These are phyloP conservation scores for Leucoagaricus sp. DNA, from an alignment of 1,284 basidiomycete genomes.

Conservation along the genomic window DNA sequence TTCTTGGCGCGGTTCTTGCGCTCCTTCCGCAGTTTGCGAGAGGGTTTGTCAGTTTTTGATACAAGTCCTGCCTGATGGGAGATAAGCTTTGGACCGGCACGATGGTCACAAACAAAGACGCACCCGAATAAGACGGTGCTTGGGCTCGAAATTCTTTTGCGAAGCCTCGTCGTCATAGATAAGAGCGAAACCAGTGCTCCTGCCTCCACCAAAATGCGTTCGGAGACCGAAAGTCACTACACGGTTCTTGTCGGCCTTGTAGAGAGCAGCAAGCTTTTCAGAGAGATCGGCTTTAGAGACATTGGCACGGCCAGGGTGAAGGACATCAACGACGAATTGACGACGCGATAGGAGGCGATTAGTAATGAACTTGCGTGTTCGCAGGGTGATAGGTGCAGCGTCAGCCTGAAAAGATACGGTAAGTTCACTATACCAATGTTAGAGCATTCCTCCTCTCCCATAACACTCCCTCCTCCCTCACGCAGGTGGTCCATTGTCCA, in stretches of 20 bases:
- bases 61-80: conserved; percentile 74
- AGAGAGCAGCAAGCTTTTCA: conserved; percentile 86
- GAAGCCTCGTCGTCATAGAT: conserved; percentile 97
- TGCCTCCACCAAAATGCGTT: conserved; percentile 98
- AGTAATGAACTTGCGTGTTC: conserved; percentile 99
- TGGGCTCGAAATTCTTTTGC: conserved; percentile 97
- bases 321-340: conserved; percentile 92
- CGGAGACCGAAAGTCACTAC: conserved; percentile 82
- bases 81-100: conserved; percentile 14
- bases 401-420: conserved; percentile 57
- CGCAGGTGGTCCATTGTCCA: background rate
- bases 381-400: conserved; percentile 91
- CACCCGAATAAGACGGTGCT: conserved; percentile 93
- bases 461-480: background rate
- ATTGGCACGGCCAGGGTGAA: conserved; percentile 95
- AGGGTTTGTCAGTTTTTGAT: conserved; percentile 87
- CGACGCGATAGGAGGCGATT: conserved; percentile 96
- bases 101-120: conserved; percentile 34
- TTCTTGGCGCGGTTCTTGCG: conserved; percentile 99
- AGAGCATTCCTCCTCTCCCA: no score
- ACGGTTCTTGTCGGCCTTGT: conserved; percentile 78
- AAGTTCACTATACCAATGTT: conserved; percentile 2
- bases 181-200: conserved; percentile 95
- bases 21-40: conserved; percentile 99
- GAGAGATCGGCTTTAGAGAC: conserved; percentile 92